These are phyloP conservation scores for Trichoderma pleuroti DNA, from an alignment of 2,329 filamentous ascomycete species.

Conservation along the genomic window DNA sequence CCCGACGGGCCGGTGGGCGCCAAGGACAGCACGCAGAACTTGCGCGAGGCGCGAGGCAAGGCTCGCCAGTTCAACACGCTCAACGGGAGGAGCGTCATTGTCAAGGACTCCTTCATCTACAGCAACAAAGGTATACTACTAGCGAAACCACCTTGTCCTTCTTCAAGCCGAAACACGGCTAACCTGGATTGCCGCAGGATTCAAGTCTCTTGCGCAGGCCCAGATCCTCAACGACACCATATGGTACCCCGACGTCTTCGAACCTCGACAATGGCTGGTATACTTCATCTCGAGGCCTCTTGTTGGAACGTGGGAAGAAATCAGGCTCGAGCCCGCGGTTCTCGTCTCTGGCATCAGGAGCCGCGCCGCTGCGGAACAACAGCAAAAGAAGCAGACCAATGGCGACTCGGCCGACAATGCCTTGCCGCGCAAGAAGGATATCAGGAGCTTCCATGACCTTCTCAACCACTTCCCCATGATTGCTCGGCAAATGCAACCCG, in stretches of 20 bases:
- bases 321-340: constrained; percentile 65
- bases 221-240: constrained; percentile 79
- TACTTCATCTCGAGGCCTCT: constrained; percentile 93
- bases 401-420: constrained; percentile 41
- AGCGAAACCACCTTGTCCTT: neutral
- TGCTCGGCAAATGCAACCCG: constrained; percentile 90
- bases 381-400: constrained; percentile 33
- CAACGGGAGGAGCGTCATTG: constrained; percentile 90
- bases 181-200: constrained; percentile 56
- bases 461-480: constrained; percentile 93
- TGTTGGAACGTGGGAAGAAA: constrained; percentile 76
- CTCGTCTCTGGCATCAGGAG: constrained; percentile 46
- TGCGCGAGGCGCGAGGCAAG: constrained; percentile 86
- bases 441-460: constrained; percentile 85
- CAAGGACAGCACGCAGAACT: constrained; percentile 57
- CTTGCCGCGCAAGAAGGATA: constrained; percentile 71
- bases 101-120: constrained; percentile 90
- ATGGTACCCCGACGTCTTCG: constrained; percentile 85
- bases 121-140: constrained; percentile 78
- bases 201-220: constrained; percentile 86
- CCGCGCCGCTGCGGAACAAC: constrained; percentile 36
- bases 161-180: neutral
- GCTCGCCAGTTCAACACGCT: constrained; percentile 90
- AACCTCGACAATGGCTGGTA: constrained; percentile 89
- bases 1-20: constrained; percentile 47